Conservation (phyloP, 1,284 basidiomycete species). For the Coriolopsis trogii region DNA sequence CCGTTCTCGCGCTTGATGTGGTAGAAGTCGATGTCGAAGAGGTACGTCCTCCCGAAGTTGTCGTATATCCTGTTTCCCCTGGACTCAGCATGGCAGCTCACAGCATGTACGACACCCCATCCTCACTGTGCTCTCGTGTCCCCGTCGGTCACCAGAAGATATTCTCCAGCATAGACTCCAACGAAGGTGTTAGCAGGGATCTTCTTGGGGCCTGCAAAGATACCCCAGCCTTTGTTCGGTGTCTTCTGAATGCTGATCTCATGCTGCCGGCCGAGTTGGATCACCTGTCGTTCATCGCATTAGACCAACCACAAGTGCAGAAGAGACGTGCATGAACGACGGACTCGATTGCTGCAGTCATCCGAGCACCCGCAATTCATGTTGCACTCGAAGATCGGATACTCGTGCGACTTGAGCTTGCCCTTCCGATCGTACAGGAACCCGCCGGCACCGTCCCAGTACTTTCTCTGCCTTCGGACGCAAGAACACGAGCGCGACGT, state of each 20-base stretch:
- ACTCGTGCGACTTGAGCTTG: conserved; percentile 48
- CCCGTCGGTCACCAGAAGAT: conserved; percentile 68
- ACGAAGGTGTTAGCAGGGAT: conserved; percentile 77
- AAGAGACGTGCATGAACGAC: conserved; percentile 30
- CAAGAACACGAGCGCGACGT: conserved; percentile 72
- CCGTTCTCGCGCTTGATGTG: conserved; percentile 48
- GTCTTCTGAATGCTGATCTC: conserved; percentile 72
- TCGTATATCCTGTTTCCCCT: conserved; percentile 67
- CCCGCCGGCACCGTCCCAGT: conserved; percentile 41
- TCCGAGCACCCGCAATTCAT: conserved; percentile 79
- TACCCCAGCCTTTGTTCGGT: conserved; percentile 82
- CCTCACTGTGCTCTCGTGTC: conserved; percentile 71
- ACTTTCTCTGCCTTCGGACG: conserved; percentile 55
- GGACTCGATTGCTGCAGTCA: conserved; percentile 80
- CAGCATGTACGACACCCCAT: conserved; percentile 14
- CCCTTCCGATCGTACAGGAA: conserved; percentile 72
- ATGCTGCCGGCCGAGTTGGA: conserved; percentile 76
- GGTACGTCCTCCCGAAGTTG: conserved; percentile 78
- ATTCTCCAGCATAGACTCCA: conserved; percentile 86
- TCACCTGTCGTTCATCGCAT: conserved; percentile 55
- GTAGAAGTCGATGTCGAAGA: conserved; percentile 83
- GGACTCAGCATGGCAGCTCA: background rate
- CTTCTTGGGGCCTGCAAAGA: conserved; percentile 63
- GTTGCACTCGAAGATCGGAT: conserved; percentile 89
- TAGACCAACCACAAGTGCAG: background rate